A percentile compares a stretch with the other conserved stretches of the same genome.
Evolutionary conservation across 805 yeast species (phyloP).

Genomic region (Yarrowia bubula): DNA sequence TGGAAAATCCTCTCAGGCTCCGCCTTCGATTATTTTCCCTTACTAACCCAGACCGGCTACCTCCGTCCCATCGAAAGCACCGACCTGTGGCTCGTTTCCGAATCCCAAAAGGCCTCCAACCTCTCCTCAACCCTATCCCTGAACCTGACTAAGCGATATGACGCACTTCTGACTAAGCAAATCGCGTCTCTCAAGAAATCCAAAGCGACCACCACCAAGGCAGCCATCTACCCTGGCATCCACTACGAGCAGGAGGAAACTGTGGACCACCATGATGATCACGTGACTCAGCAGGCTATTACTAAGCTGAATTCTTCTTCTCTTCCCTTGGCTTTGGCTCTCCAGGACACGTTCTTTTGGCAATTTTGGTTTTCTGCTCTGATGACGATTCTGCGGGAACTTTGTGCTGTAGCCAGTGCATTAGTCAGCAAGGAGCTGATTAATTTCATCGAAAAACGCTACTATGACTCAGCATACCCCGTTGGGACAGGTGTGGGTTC

Average conservation of each 20-base stretch:
- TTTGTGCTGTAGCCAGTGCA: constrained; percentile 53
- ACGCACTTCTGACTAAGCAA: background rate
- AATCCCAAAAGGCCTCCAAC: constrained; percentile 39
- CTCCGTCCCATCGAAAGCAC: constrained; percentile 55
- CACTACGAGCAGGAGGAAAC: background rate
- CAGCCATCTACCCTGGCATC: constrained; percentile 48
- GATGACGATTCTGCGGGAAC: constrained; percentile 36
- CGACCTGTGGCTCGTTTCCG: constrained; percentile 47
- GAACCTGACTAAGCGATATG: too few species aligned
- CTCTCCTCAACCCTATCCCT: constrained; percentile 32
- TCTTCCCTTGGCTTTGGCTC: constrained; percentile 36
- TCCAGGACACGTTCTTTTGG: constrained; percentile 39
- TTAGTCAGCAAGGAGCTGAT: constrained; percentile 62
- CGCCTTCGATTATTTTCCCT: background rate
- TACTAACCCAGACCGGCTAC: constrained; percentile 56
- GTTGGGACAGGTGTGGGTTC: constrained; percentile 67
- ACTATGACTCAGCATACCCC: constrained; percentile 43
- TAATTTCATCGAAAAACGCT: constrained; percentile 56
- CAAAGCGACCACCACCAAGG: constrained; percentile 25
- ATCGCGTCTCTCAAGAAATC: background rate
- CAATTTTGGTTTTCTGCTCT: constrained; percentile 38
- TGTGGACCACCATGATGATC: constrained; percentile 24
- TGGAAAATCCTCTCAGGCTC: too few species aligned
- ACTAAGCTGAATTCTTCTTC: constrained; percentile 29
- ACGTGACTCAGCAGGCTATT: background rate